Evolutionary conservation across 2,329 filamentous ascomycete genomes (phyloP).

Genomic region (Tolypocladium cylindrosporum): DNA sequence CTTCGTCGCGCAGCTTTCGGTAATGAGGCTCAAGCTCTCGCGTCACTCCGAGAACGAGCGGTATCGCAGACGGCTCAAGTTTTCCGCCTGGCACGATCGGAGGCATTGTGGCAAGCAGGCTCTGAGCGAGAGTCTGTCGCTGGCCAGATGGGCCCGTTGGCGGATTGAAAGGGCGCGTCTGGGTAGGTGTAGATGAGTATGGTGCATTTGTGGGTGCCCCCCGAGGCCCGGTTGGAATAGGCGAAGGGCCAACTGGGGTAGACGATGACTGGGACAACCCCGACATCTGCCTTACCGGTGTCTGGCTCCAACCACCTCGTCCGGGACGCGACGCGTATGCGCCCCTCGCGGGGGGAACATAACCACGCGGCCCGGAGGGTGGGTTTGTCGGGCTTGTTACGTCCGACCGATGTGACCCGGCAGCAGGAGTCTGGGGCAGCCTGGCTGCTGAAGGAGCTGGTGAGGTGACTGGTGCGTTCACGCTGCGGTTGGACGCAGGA

Average conservation of each 20-base stretch:
- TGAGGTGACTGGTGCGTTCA: constrained; percentile 24
- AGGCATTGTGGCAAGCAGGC: constrained; percentile 39
- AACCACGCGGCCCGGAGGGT: constrained; percentile 45
- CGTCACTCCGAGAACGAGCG: constrained; percentile 35
- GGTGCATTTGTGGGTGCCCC: constrained; percentile 19
- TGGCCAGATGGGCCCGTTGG: constrained; percentile 41
- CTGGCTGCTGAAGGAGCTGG: constrained; percentile 23
- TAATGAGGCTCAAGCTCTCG: constrained; percentile 45
- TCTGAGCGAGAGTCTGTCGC: constrained; percentile 40
- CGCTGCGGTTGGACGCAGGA: constrained; percentile 26
- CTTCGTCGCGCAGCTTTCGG: constrained; percentile 44
- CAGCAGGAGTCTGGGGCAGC: constrained; percentile 22
- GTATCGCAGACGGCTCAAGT: constrained; percentile 34
- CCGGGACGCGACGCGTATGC: constrained; percentile 34
- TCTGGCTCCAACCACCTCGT: constrained; percentile 33
- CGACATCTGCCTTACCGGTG: constrained; percentile 20
- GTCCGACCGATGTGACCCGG: constrained; percentile 24
- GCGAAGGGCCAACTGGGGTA: constrained; percentile 25
- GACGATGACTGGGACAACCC: constrained; percentile 28
- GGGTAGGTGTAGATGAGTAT: constrained; percentile 27
- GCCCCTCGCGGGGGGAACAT: constrained; percentile 33
- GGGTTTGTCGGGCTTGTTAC: constrained; percentile 37
- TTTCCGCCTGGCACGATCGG: constrained; percentile 45
- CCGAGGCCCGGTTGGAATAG: constrained; percentile 40
- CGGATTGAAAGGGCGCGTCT: constrained; percentile 43